These are phyloP conservation scores for Mitragyna speciosa DNA, from an alignment of 257 asterid genomes.

Conservation along the genomic window DNA sequence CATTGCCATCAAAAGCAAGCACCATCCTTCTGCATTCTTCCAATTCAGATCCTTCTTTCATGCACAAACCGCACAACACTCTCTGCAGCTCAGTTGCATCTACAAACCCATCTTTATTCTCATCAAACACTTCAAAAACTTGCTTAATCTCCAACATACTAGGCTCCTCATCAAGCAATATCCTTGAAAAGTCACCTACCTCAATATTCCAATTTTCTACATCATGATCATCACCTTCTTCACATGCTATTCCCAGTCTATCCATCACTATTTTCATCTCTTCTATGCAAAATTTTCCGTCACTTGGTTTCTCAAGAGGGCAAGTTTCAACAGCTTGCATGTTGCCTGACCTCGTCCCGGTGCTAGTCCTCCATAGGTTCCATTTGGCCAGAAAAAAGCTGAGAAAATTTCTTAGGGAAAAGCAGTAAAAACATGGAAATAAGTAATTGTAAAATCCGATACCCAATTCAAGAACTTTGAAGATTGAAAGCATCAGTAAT, in stretches of 20 bases:
- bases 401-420: neutral
- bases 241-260: conserved; percentile 31
- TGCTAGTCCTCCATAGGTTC: neutral
- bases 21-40: conserved; percentile 45
- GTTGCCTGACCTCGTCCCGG: no score
- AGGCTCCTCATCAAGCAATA: conserved; percentile 33
- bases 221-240: conserved; percentile 27
- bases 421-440: neutral
- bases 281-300: neutral
- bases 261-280: conserved; percentile 30
- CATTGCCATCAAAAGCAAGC: conserved; percentile 33
- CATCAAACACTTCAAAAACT: conserved; percentile 48
- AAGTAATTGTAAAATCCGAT: neutral
- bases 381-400: neutral
- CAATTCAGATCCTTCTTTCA: conserved; percentile 33
- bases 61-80: conserved; percentile 33
- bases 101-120: conserved; percentile 43
- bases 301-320: neutral
- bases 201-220: conserved; percentile 13
- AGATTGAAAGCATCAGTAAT: neutral
- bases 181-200: conserved; percentile 17
- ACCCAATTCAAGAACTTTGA: neutral
- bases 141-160: conserved; percentile 41
- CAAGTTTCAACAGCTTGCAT: neutral
- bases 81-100: conserved; percentile 46